Evolutionary conservation across 441 rosid genomes (phyloP), one percentile per base, ranked within the genome.

Genomic region (Pelargonium cotyledonis): DNA sequence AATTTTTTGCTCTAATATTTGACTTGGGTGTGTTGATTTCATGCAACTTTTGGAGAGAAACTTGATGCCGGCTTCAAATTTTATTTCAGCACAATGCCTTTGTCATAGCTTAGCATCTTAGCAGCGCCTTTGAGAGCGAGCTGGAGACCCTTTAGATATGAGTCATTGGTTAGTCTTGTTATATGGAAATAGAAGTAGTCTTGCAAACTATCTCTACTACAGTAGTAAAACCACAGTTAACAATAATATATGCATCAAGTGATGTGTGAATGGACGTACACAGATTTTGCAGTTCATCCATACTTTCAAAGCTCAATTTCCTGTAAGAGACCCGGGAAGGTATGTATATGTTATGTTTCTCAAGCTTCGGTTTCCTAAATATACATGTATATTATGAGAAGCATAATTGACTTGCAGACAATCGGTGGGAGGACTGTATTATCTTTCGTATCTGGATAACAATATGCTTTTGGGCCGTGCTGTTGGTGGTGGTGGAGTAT

Each of bases 401-500:
- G 19, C 66, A 63, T 63, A 60, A 63, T 72, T 51, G 66, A 58
- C 65, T 65, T 76, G 73, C 88, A 89, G 97, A 84, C 85, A 79
- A 71, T 81, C 85, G 4, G 89, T 84, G n/a, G 98, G 92, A 70
- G 96, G 98, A 73, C 77, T 91, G 15, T 55, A 55, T 82, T 94
- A 91, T 79, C 90, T 91, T 61, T 89, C 98, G 3, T 94, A 86
- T 74, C 85, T 91, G 70, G 97, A 91, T 70, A 66, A 67, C 35
- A 81, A 91, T 69, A 86, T 93, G 97, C 95, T 88, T 72, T 71
- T 93, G 82, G 97, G 97, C 38, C 90, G 97, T 16, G 82, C 97
- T 8, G 90, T 91, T 65, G 97, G 98, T 66, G 90, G 98, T 62
- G 98, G 97, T 18, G 96, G 98, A 70, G 86, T 89, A 23, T 91